Evolutionary conservation across 495 filamentous ascomycete species (phyloP), one percentile per base, ranked within the genome.

Genomic region (Margaritispora aquatica): DNA sequence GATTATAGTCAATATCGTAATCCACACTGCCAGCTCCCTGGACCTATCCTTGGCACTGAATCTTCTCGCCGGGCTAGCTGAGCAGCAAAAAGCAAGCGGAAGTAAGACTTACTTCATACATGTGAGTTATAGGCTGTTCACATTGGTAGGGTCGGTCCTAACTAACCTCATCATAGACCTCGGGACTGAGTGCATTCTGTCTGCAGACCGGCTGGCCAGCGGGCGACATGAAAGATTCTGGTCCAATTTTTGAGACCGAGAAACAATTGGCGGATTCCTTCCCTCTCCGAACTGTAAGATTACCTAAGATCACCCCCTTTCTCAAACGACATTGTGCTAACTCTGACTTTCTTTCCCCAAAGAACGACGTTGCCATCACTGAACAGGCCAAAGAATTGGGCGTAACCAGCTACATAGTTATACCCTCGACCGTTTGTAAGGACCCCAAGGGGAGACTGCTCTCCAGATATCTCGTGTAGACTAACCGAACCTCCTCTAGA

Each of bases 381-480:
- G 68, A 71, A 57, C 38, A 60, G 31, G 67, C 67, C 47, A 60
- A 68, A 64, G 57, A 48, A 44, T 66, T 59, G 23, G 70, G 66
- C 29, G 64, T 73, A 27, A 73, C 61, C 34, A 68, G 62, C 60
- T 69, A 69, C 64, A 73, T 63, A 56, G 44, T 74, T 13, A 59
- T 60, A 26, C 62, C 68, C 9, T 69, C 70, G 19, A 58, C 49
- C 21, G 64, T 69, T 47, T 74, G 70, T 74, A 58, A 70, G 71
- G 63, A 54, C n/a, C n/a, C n/a, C n/a, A n/a, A n/a, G n/a, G n/a
- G n/a, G n/a, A n/a, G n/a, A n/a, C n/a, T n/a, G n/a, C n/a, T n/a
- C n/a, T n/a, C n/a, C n/a, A n/a, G n/a, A n/a, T n/a, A n/a, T n/a
- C n/a, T n/a, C n/a, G n/a, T n/a, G n/a, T n/a, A n/a, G n/a, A n/a